A percentile compares a stretch with the other conserved stretches of the same genome.
Evolutionary conservation across 148 eudicot species (phyloP).

Genomic region (Silene conica): DNA sequence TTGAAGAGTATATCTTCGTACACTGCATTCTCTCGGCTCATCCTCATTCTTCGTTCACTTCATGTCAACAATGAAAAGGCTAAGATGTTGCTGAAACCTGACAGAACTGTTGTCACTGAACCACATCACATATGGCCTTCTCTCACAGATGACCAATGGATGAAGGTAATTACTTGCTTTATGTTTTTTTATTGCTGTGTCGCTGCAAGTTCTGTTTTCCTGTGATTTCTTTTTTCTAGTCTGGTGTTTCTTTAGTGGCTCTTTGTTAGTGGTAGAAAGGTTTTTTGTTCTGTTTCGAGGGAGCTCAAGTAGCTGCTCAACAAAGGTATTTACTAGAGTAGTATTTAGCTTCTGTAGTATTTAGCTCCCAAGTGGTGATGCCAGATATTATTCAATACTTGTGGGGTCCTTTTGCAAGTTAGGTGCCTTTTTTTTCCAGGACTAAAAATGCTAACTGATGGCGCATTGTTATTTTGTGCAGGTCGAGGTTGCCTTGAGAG

Average conservation of each 20-base stretch:
- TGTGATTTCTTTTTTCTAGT: neutral
- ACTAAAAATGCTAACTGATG: neutral
- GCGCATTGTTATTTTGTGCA: constrained; percentile 27
- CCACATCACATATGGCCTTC: constrained; percentile 99
- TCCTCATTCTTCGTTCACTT: constrained; percentile 89
- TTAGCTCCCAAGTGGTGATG: neutral
- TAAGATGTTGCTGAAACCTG: constrained; percentile 96
- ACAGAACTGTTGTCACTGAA: constrained; percentile 88
- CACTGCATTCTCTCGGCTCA: constrained; percentile 93
- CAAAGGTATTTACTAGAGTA: neutral
- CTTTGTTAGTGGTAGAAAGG: neutral
- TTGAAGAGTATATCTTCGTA: constrained; percentile 95
- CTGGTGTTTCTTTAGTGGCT: neutral
- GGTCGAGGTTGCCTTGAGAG: constrained; percentile 99
- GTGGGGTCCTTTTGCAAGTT: neutral
- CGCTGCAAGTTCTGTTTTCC: neutral
- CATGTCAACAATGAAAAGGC: constrained; percentile 99
- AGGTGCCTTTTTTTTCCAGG: neutral
- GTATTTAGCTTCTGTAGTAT: neutral
- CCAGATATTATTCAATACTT: too few species aligned
- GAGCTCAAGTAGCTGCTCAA: constrained; percentile 2
- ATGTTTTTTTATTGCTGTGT: neutral
- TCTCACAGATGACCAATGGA: constrained; percentile 96
- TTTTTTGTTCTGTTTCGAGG: neutral
- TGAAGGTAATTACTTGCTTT: constrained; percentile 55